Evolutionary conservation across 1,284 basidiomycete species (phyloP).

Genomic region (Leccinum fallax): DNA sequence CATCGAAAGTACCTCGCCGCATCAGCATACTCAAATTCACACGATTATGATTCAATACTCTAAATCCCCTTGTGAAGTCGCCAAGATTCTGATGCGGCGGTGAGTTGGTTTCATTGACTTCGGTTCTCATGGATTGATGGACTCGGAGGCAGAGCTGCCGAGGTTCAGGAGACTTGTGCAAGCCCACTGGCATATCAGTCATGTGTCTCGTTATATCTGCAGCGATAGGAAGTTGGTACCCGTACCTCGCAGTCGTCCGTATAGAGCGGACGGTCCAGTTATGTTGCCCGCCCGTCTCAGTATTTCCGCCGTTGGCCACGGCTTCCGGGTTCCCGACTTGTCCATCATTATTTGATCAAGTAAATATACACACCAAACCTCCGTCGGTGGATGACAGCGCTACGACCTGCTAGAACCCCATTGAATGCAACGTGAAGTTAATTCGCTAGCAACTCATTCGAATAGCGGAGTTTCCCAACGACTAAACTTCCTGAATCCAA

Average conservation of each 20-base stretch:
- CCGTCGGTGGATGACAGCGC: not conserved
- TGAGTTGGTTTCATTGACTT: not conserved
- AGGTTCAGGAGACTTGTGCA: not conserved
- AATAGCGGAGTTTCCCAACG: not conserved
- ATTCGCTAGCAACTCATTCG: not conserved
- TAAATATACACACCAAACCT: not conserved
- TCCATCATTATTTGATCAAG: not conserved
- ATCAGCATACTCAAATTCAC: not conserved
- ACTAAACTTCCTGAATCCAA: not conserved
- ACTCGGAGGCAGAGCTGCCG: not conserved
- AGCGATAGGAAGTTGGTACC: not conserved
- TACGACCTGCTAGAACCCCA: not conserved
- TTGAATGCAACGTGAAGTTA: not conserved
- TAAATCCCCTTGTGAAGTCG: not conserved
- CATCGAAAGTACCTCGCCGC: not conserved
- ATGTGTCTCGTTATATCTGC: not conserved
- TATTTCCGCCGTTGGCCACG: not conserved
- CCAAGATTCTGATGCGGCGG: not conserved
- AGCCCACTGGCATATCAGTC: not conserved
- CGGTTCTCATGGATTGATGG: not conserved
- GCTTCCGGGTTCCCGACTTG: not conserved
- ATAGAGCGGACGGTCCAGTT: not conserved
- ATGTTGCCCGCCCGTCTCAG: not conserved
- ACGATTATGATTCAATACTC: not conserved
- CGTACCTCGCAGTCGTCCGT: not conserved